Base-by-base conservation (phyloP, 2,329 filamentous ascomycete species). In the Fusarium nelsonii region DNA sequence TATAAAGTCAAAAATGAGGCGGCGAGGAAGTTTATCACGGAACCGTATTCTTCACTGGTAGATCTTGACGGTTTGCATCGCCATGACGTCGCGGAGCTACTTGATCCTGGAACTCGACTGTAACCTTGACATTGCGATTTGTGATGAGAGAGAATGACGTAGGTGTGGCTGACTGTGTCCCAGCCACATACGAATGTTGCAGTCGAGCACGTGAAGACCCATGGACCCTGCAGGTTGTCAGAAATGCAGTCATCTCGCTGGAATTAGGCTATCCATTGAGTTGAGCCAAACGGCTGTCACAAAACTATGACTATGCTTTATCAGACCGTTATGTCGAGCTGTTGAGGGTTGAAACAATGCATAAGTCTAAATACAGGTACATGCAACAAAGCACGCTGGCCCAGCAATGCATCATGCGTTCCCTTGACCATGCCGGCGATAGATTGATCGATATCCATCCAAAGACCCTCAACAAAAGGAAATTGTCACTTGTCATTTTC, bases 71-170 rank as follows among this genome's bases (percentile, higher is more conserved):
- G 50, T 28, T 37, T 52, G 28, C 36, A 50, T 54, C 20, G 14
- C 36, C 63, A 70, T 70, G 68, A 70, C 68, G 68, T 71, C 64
- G 64, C 49, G 28, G 26, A 34, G 10, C 12, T 39, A 23, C 20
- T 49, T 48, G 44, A 54, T 56, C 58, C 62, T 65, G 50, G 63
- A 63, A 69, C 34, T 37, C 26, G 33, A 50, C 33, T 23, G 49
- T 36, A 33, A 51, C 26, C 23, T 50, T 39, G 48, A n/a, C 33
- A 32, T 8, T 58, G 46, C 28, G 33, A 36, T 44, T 33, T 37
- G 32, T 4, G 34, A 37, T 28, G 44, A 18, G n/a, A 26, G 34
- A 23, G 33, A 55, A 69, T 71, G 68, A 71, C 68, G 68, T 71
- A 57, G 37, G 14, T 62, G 68, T 65, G 68, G 68, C 68, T 70